Conservation (phyloP, 2,329 filamentous ascomycete genomes). For the Fusarium graminum region DNA sequence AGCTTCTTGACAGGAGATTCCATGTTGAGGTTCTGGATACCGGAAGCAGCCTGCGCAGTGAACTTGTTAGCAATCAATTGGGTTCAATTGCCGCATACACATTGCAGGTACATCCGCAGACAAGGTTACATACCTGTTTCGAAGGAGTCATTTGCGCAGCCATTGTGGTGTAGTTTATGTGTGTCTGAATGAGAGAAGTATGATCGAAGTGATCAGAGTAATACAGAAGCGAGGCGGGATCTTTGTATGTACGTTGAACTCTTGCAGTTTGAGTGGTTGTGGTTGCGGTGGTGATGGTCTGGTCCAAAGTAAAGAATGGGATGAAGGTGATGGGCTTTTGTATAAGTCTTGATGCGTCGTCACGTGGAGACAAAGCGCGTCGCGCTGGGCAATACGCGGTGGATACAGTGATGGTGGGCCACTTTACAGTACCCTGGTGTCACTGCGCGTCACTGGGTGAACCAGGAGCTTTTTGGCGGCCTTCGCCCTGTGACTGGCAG, state of each 20-base stretch:
- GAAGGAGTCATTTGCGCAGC: constrained; percentile 76
- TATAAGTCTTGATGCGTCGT: constrained; percentile 53
- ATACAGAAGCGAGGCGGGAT: constrained; percentile 34
- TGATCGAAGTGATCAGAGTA: constrained; percentile 16
- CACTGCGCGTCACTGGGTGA: constrained; percentile 45
- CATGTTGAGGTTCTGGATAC: constrained; percentile 91
- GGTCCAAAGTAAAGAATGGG: constrained; percentile 35
- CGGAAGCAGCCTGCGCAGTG: constrained; percentile 79
- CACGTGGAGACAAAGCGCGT: constrained; percentile 57
- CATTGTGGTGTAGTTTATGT: constrained; percentile 68
- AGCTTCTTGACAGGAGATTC: constrained; percentile 94
- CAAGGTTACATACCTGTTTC: constrained; percentile 66
- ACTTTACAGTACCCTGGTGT: constrained; percentile 39
- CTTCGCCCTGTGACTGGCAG: constrained; percentile 30
- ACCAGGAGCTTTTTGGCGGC: constrained; percentile 39
- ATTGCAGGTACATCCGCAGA: not conserved
- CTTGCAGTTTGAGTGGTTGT: constrained; percentile 36
- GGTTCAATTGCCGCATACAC: not conserved
- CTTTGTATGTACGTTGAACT: constrained; percentile 40
- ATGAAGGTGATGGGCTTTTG: constrained; percentile 56
- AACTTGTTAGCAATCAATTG: constrained; percentile 51
- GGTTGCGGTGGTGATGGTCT: constrained; percentile 51
- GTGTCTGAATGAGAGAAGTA: constrained; percentile 13
- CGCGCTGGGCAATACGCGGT: constrained; percentile 49
- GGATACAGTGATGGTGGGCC: constrained; percentile 40